phyloP scores from a whole-genome alignment of 2,329 filamentous ascomycete genomes.

The Coniochaeta hoffmannii region DNA sequence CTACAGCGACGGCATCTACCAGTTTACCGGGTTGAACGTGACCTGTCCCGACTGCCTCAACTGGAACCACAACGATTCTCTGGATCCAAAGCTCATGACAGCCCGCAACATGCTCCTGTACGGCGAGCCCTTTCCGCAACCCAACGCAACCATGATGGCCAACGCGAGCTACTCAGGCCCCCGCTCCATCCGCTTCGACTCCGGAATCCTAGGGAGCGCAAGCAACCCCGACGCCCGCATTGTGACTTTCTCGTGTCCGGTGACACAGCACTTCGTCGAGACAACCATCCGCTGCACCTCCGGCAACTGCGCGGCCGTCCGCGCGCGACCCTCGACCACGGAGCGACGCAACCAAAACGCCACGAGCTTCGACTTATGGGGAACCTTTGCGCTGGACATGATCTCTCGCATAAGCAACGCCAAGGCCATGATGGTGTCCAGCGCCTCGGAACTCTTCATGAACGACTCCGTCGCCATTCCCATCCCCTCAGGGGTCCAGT shows the following conservation, averaged over 20 bases:
- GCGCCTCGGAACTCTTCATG: conserved; percentile 1
- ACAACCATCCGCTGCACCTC: not conserved
- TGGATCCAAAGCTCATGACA: not conserved
- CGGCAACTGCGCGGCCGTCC: not conserved
- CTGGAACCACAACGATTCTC: not conserved
- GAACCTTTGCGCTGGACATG: not conserved
- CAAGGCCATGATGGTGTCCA: not conserved
- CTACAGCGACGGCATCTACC: not conserved
- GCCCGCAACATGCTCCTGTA: not conserved
- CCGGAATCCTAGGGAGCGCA: not conserved
- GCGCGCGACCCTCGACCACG: not conserved
- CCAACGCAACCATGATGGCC: not conserved
- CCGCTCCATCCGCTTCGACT: conserved; percentile 2
- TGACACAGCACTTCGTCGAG: conserved; percentile 3
- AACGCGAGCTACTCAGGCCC: not conserved
- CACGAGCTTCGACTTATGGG: not conserved
- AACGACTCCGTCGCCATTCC: not conserved
- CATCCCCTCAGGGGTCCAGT: not conserved
- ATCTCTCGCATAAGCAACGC: not conserved
- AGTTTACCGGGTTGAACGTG: not conserved
- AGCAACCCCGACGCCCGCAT: not conserved
- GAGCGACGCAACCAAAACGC: not conserved
- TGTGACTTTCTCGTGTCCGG: not conserved
- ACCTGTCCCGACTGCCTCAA: not conserved
- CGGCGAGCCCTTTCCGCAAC: not conserved